Base-by-base conservation (phyloP, 441 rosid genomes). In the Erodium chrysanthum region DNA sequence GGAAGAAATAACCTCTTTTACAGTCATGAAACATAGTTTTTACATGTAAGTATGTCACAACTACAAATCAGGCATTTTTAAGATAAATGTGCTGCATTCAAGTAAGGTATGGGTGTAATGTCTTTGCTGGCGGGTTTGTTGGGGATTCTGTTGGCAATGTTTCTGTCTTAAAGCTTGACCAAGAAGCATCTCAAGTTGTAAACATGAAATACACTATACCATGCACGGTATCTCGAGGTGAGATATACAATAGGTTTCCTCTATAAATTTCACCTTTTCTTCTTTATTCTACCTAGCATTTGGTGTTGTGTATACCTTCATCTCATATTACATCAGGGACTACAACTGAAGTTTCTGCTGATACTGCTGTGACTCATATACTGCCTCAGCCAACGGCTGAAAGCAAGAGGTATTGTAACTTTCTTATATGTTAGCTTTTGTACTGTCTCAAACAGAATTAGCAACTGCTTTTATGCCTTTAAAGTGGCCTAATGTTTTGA, bases 141-240 rank as follows among this genome's bases (percentile, higher is more conserved):
- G 98, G 98, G 75, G 89, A 89, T 80, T 79, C 87, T 76, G 75
- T 66, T 67, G 98, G 98, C 73, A 86, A 91, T 56, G 74, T 91
- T 27, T 78, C 83, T 12, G 83, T 93, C 73, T 73, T 93, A 60
- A 85, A 82, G 85, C 81, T 89, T 50, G 92, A 86, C 63, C 76
- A 67, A 71, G 91, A 83, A 20, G 68, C 81, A 62, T 66, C 64
- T 63, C 80, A 70, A 40, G 64, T 84, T 27, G 70, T 75, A 65
- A 83, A 70, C 64, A 88, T 84, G 96, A 81, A 84, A 25, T 93
- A 93, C 66, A 76, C 71, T 22, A 83, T 93, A 75, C 97, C 97
- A 67, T 68, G 82, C 66, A 78, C 86, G 37, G 95, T 83, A 58
- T 86, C 96, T 66, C 90, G 80, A 69, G 96, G 97, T 93, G 76